These are phyloP conservation scores for Arbutus unedo DNA, from an alignment of 148 eudicot species.

Conservation along the genomic window DNA sequence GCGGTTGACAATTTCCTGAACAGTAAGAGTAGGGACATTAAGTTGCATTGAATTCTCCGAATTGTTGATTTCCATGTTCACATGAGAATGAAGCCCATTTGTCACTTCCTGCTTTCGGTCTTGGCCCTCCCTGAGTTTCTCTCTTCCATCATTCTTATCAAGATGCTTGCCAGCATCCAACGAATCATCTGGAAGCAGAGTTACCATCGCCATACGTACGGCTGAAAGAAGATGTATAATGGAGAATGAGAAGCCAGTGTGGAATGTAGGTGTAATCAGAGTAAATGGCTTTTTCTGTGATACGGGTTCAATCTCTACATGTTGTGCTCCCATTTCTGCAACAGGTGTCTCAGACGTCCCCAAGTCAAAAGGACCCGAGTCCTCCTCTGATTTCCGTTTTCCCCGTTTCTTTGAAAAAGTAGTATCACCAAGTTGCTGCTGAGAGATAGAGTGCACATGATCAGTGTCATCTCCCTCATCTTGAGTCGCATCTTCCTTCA, in stretches of 20 bases:
- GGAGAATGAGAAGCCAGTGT: constrained; percentile 83
- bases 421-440: constrained; percentile 40
- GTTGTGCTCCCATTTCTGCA: constrained; percentile 44
- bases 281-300: constrained; percentile 62
- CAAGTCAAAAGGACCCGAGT: constrained; percentile 35
- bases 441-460: constrained; percentile 29
- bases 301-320: constrained; percentile 53
- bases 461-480: constrained; percentile 37
- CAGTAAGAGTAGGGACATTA: constrained; percentile 58
- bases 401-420: constrained; percentile 43
- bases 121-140: constrained; percentile 23
- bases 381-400: constrained; percentile 57
- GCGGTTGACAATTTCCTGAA: constrained; percentile 76
- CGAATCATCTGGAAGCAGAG: constrained; percentile 54
- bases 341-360: constrained; percentile 41
- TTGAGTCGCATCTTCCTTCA: constrained; percentile 34
- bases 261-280: constrained; percentile 72
- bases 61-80: constrained; percentile 38
- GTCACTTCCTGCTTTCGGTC: constrained; percentile 30
- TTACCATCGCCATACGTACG: constrained; percentile 74
- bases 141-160: constrained; percentile 33
- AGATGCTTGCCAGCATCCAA: constrained; percentile 34
- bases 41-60: constrained; percentile 30
- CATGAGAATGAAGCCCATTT: constrained; percentile 35
- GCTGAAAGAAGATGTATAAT: constrained; percentile 88